These are phyloP conservation scores for Cicer pinnatifidum DNA, from an alignment of 306 rosid genomes.

Conservation along the genomic window DNA sequence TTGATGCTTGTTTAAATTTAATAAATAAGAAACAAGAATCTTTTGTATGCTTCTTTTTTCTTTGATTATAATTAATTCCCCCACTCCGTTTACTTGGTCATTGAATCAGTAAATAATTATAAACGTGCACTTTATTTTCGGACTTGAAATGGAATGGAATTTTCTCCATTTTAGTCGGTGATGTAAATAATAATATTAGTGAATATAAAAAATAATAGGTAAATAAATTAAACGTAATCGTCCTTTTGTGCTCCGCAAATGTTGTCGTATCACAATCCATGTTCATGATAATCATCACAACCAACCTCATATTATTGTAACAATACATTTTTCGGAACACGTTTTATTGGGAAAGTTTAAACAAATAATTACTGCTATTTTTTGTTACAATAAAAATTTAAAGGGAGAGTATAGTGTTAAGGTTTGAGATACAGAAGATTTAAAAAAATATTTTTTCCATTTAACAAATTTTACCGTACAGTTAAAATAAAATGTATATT, in stretches of 20 bases:
- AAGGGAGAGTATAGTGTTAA: no score
- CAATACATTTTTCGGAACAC: background rate
- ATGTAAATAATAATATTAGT: background rate
- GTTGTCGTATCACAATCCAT: background rate
- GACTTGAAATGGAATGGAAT: constrained; percentile 1
- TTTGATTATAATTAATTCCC: background rate
- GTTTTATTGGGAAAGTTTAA: background rate
- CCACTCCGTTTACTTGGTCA: constrained; percentile 8
- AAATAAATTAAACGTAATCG: background rate
- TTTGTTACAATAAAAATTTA: no score
- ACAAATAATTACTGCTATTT: background rate
- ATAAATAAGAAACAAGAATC: background rate
- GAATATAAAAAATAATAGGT: background rate
- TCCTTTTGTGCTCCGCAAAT: background rate
- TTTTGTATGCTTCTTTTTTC: no score
- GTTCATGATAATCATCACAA: background rate
- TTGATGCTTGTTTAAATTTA: constrained; percentile 13
- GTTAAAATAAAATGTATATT: no score
- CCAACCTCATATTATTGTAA: constrained; percentile 2
- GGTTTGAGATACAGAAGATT: no score
- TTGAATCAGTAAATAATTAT: background rate
- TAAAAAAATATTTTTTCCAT: no score
- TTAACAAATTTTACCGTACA: no score
- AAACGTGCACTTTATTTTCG: constrained; percentile 41
- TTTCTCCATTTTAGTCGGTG: constrained; percentile 30